Percentiles rank a stretch among this genome's conserved stretches.
These are phyloP conservation scores for Ilex aquifolium DNA, from an alignment of 257 asterid genomes.

Conservation along the genomic window DNA sequence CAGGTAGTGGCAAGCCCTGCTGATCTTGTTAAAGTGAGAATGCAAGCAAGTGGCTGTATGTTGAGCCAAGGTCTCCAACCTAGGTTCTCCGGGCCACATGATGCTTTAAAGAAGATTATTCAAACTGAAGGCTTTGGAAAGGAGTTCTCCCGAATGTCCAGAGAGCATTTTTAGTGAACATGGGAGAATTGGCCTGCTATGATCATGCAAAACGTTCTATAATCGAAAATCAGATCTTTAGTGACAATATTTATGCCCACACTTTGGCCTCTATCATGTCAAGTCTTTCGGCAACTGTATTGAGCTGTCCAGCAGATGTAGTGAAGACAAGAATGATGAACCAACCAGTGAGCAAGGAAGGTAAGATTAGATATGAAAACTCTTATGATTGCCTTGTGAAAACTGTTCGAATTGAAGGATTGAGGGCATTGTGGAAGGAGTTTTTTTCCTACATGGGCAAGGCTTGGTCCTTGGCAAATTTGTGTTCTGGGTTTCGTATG, in stretches of 20 bases:
- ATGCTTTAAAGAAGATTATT: constrained; percentile 62
- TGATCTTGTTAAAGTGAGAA: constrained; percentile 84
- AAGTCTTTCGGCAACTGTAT: constrained; percentile 66
- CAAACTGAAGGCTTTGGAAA: constrained; percentile 59
- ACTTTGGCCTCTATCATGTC: constrained; percentile 67
- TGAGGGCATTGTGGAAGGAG: constrained; percentile 78
- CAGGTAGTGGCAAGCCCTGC: constrained; percentile 91
- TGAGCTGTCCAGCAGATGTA: constrained; percentile 90
- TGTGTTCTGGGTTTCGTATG: too few species aligned
- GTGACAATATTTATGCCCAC: constrained; percentile 76
- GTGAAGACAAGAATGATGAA: constrained; percentile 88
- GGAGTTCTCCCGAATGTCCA: constrained; percentile 74
- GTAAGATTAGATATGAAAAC: constrained; percentile 36
- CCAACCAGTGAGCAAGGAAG: constrained; percentile 31
- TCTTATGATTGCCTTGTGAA: constrained; percentile 67
- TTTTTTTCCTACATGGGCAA: constrained; percentile 92
- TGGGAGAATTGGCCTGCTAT: constrained; percentile 91
- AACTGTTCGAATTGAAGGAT: constrained; percentile 68
- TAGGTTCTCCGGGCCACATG: constrained; percentile 51
- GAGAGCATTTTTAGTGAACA: constrained; percentile 79
- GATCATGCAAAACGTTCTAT: constrained; percentile 72
- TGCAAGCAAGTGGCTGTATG: constrained; percentile 72
- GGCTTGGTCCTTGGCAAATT: constrained; percentile 99
- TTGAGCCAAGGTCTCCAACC: constrained; percentile 44
- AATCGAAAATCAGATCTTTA: constrained; percentile 40